A percentile compares a stretch with the other conserved stretches of the same genome.
These are phyloP conservation scores for Blastocystis sp. DNA, from an alignment of 352 stramenopile species.

Conservation along the genomic window DNA sequence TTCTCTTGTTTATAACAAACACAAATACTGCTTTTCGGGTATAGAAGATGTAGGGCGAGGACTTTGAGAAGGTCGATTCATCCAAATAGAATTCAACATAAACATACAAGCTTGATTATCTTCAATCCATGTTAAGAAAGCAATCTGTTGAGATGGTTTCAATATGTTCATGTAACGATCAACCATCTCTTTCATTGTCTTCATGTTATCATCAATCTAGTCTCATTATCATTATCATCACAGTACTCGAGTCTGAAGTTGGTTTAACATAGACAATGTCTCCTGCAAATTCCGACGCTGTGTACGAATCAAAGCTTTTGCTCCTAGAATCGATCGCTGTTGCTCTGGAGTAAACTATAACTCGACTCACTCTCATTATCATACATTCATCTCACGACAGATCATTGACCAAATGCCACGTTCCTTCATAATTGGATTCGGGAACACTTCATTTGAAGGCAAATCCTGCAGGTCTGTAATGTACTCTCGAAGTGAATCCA, in stretches of 20 bases:
- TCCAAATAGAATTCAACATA: conserved; percentile 65
- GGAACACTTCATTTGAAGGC: background rate
- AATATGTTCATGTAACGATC: conserved; percentile 64
- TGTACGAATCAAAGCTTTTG: conserved; percentile 56
- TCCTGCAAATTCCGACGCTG: conserved; percentile 58
- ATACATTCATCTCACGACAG: conserved; percentile 55
- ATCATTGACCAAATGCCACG: conserved; percentile 54
- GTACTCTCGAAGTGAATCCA: conserved; percentile 35
- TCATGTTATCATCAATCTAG: conserved; percentile 63
- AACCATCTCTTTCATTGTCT: conserved; percentile 63
- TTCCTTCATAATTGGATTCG: background rate
- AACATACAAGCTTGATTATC: conserved; percentile 65
- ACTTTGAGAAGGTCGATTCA: conserved; percentile 13
- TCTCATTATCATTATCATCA: background rate
- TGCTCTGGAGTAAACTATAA: conserved; percentile 59
- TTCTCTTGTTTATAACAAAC: conserved; percentile 35
- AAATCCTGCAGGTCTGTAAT: conserved; percentile 27
- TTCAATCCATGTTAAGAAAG: conserved; percentile 65
- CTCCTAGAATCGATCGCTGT: conserved; percentile 51
- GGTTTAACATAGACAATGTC: conserved; percentile 61
- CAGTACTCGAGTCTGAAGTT: conserved; percentile 63
- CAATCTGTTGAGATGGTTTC: conserved; percentile 64
- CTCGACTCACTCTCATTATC: background rate
- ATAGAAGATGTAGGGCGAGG: too few species aligned
- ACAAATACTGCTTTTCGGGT: background rate